Percentiles rank a stretch among this genome's conserved stretches.
Conservation (phyloP, 164 flowering plant species). For the Vitis cinerea region DNA sequence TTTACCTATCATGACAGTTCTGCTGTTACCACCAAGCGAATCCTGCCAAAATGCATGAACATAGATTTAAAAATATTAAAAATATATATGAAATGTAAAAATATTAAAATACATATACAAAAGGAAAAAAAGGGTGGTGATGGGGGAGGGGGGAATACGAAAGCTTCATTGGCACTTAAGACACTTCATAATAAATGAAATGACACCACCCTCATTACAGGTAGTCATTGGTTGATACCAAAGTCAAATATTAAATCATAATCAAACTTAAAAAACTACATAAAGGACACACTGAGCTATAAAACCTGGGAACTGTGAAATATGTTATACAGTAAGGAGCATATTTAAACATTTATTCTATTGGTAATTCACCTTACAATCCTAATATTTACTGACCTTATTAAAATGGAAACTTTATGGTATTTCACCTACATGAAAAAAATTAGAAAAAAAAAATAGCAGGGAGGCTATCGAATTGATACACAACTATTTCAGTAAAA, state of each 20-base stretch:
- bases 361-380: neutral
- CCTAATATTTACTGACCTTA: neutral
- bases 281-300: too few relatives aligned
- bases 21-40: slow-evolving; percentile 99
- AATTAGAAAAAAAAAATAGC: neutral
- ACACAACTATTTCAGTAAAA: neutral
- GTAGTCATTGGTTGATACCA: too few relatives aligned
- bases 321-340: neutral
- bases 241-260: too few relatives aligned
- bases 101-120: neutral
- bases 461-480: neutral
- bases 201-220: too few relatives aligned
- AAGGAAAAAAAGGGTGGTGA: slow-evolving; percentile 1
- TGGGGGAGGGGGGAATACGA: too few relatives aligned
- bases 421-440: neutral
- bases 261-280: too few relatives aligned
- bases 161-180: too few relatives aligned
- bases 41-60: slow-evolving; percentile 55
- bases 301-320: neutral
- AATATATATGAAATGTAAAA: neutral
- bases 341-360: neutral
- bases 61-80: neutral
- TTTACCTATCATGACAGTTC: slow-evolving; percentile 98
- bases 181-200: too few relatives aligned
- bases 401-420: neutral